Evolutionary conservation across 2,329 filamentous ascomycete species (phyloP), one percentile per base, ranked within the genome.

Genomic region (Neonectria hederae): DNA sequence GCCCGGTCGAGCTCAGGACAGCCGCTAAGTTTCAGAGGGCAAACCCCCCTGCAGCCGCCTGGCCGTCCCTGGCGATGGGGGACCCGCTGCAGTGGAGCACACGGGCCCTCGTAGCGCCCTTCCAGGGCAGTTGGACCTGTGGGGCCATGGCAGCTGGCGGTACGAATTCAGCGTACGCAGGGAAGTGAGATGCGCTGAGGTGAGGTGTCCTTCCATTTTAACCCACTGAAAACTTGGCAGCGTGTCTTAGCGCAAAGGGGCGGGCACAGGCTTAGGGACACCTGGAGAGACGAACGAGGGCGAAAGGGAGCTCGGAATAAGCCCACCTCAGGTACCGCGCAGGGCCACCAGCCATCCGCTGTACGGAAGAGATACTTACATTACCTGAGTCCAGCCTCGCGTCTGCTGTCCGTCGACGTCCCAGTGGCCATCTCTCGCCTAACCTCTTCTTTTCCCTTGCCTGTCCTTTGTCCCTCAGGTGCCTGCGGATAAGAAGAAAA

Each of bases 1-100:
- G 10, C 26, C 26, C 28, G 26, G 48, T 14, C n/a, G 17, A 32
- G 22, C 14, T 54, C 57, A 60, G 57, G 49, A 32, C 51, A 54
- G 24, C 52, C 55, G 35, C 61, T 59, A 63, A 55, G 61, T 63
- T 63, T 63, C 61, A 63, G 49, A 59, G 51, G 51, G 43, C 51
- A 17, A 59, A 38, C 40, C 55, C 35, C 61, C 61, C 56, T 63
- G 61, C 43, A 19, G 43, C 42, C 38, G n/a, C 48, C 40, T 48
- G 54, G 21, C 32, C 42, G 51, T 59, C 54, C 49, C 54, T 58
- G 55, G 40, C 21, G 28, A 22, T 42, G 46, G 26, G 21, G 28
- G 59, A 57, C 59, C 59, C 59, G 40, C 54, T 35, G 46, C 8
- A 14, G 61, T 63, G 61, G 61, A 42, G 56, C 24, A 59, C 61